Percentiles rank a stretch among this genome's conserved stretches.
Evolutionary conservation across 495 filamentous ascomycete genomes (phyloP).

Genomic region (Aspergillus haitiensis): DNA sequence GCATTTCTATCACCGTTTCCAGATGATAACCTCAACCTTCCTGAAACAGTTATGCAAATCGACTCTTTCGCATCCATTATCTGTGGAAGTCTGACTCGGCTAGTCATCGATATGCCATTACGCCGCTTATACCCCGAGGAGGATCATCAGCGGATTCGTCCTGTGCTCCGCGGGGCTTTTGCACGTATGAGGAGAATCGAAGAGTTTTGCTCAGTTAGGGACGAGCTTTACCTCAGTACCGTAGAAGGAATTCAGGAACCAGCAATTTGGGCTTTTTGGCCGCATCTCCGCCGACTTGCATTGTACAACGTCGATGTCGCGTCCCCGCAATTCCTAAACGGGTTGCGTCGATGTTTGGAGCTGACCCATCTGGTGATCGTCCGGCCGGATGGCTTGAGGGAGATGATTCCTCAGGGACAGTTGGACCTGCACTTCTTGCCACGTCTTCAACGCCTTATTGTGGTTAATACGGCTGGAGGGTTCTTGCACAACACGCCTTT

Average conservation of each 20-base stretch:
- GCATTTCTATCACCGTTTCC: slow-evolving; percentile 25
- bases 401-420: background rate
- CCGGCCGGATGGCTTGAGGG: slow-evolving; percentile 29
- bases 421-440: slow-evolving; percentile 14
- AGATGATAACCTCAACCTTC: slow-evolving; percentile 12
- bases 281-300: slow-evolving; percentile 31
- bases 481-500: slow-evolving; percentile 10
- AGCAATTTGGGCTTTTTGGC: slow-evolving; percentile 35
- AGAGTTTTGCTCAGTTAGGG: slow-evolving; percentile 27
- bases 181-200: slow-evolving; percentile 29
- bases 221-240: slow-evolving; percentile 24
- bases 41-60: background rate
- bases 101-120: slow-evolving; percentile 24
- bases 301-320: slow-evolving; percentile 34
- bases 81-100: slow-evolving; percentile 5
- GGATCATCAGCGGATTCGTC: slow-evolving; percentile 24
- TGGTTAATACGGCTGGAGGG: slow-evolving; percentile 14
- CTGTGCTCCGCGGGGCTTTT: slow-evolving; percentile 30
- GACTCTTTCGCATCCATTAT: slow-evolving; percentile 11
- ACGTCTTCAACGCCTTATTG: slow-evolving; percentile 15
- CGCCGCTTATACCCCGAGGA: slow-evolving; percentile 19
- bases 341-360: slow-evolving; percentile 26
- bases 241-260: slow-evolving; percentile 28
- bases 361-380: slow-evolving; percentile 38
- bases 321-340: slow-evolving; percentile 26